A percentile compares a stretch with the other conserved stretches of the same genome.
Conservation (phyloP, 1,284 basidiomycete genomes). For the Ceratobasidium sp. region DNA sequence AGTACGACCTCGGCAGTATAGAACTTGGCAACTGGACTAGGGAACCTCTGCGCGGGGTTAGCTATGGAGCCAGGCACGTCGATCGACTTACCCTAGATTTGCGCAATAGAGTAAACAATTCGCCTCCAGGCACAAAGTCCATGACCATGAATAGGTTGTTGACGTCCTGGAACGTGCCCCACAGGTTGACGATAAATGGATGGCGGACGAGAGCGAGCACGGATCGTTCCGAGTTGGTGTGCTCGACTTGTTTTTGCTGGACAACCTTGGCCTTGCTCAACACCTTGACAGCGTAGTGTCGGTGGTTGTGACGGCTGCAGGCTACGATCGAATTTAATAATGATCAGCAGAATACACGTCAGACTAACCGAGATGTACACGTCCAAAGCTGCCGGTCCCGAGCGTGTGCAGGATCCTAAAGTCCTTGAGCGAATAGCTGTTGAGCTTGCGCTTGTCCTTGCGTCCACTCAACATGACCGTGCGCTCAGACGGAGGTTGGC, state of each 20-base stretch:
- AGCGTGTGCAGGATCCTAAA: slow-evolving; percentile 80
- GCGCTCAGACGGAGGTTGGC: background rate
- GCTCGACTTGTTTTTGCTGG: slow-evolving; percentile 95
- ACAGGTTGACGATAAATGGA: slow-evolving; percentile 97
- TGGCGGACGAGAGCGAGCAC: slow-evolving; percentile 91
- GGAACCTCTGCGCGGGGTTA: slow-evolving; percentile 75
- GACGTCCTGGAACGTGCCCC: slow-evolving; percentile 96
- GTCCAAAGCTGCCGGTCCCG: slow-evolving; percentile 93
- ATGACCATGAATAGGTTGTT: slow-evolving; percentile 99
- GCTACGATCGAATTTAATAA: slow-evolving; percentile 54
- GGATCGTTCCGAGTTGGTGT: slow-evolving; percentile 94
- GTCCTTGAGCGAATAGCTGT: slow-evolving; percentile 68
- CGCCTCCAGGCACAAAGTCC: slow-evolving; percentile 99
- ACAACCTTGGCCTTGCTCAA: slow-evolving; percentile 94
- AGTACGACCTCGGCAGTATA: slow-evolving; percentile 97
- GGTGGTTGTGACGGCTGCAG: slow-evolving; percentile 87
- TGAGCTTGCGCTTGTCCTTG: slow-evolving; percentile 34
- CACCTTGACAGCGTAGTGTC: slow-evolving; percentile 96
- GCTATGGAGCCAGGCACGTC: background rate
- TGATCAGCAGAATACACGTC: slow-evolving; percentile 29
- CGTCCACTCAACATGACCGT: background rate
- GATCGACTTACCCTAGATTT: slow-evolving; percentile 77
- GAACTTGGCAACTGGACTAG: slow-evolving; percentile 98
- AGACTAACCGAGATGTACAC: slow-evolving; percentile 84
- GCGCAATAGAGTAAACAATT: slow-evolving; percentile 90